Evolutionary conservation across 2,329 filamentous ascomycete species (phyloP).

Genomic region (Cadophora malorum): DNA sequence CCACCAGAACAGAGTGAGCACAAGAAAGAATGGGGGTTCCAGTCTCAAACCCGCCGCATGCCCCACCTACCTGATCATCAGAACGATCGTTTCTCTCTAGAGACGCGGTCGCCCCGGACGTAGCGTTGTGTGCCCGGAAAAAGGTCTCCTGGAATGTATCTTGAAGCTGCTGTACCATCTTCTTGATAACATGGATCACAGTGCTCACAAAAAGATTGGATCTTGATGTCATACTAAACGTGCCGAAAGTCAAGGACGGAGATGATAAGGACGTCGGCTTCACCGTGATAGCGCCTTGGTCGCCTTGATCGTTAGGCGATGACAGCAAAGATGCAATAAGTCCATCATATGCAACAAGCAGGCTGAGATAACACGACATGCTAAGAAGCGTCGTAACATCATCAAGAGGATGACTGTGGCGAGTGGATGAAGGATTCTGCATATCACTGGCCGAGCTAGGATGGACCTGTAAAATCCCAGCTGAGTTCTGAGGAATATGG

Average conservation of each 20-base stretch:
- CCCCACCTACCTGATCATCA: not conserved
- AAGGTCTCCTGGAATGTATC: not conserved
- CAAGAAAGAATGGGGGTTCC: not conserved
- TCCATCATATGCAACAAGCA: not conserved
- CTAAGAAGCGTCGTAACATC: not conserved
- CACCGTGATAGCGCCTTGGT: not conserved
- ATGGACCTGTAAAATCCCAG: not conserved
- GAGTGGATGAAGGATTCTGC: not conserved
- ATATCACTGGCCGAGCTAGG: not conserved
- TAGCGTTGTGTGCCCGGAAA: not conserved
- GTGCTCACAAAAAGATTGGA: not conserved
- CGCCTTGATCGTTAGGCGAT: not conserved
- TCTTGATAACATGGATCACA: not conserved
- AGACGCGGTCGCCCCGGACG: not conserved
- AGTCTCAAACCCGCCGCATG: not conserved
- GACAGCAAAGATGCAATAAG: not conserved
- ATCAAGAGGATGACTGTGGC: not conserved
- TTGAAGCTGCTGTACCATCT: constrained; percentile 4
- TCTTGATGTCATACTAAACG: constrained; percentile 5
- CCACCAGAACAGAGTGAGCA: not conserved
- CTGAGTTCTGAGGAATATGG: not conserved
- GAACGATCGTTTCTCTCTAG: not conserved
- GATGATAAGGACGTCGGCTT: not conserved
- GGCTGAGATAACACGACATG: not conserved
- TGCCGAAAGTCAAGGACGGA: not conserved